Conservation (phyloP, 768 basidiomycete genomes). For the Hypholoma fasciculare region DNA sequence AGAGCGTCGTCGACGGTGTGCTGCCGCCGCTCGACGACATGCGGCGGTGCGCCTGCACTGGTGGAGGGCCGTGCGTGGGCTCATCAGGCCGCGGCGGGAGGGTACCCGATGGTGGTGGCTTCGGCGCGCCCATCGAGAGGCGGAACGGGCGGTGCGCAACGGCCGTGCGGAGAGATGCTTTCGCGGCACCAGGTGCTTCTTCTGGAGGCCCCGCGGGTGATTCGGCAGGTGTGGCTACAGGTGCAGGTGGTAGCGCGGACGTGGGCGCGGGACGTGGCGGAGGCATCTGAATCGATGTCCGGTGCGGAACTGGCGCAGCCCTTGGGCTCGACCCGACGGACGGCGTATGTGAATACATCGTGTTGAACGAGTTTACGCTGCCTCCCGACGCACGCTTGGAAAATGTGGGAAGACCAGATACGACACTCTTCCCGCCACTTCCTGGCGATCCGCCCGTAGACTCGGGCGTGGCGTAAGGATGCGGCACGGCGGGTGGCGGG, state of each 20-base stretch:
- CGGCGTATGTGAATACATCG: conserved; percentile 35
- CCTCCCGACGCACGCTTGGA: conserved; percentile 51
- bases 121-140: conserved; percentile 64
- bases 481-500: conserved; percentile 52
- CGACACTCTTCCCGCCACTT: conserved; percentile 41
- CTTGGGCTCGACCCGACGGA: conserved; percentile 11
- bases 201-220: conserved; percentile 18
- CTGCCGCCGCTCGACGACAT: conserved; percentile 34
- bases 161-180: conserved; percentile 54
- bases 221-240: conserved; percentile 29
- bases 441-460: conserved; percentile 29
- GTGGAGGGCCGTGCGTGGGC: conserved; percentile 21
- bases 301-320: conserved; percentile 28
- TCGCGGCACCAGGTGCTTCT: conserved; percentile 19
- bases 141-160: conserved; percentile 57
- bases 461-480: conserved; percentile 25
- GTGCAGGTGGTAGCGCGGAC: conserved; percentile 69
- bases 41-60: conserved; percentile 24
- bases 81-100: conserved; percentile 75
- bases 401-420: conserved; percentile 48
- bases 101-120: conserved; percentile 57
- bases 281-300: conserved; percentile 54
- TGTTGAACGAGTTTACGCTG: conserved; percentile 43
- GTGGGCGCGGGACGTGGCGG: conserved; percentile 76
- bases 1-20: conserved; percentile 23